Evolutionary conservation across 2,329 filamentous ascomycete species (phyloP).

Genomic region (Plenodomus tracheiphilus): DNA sequence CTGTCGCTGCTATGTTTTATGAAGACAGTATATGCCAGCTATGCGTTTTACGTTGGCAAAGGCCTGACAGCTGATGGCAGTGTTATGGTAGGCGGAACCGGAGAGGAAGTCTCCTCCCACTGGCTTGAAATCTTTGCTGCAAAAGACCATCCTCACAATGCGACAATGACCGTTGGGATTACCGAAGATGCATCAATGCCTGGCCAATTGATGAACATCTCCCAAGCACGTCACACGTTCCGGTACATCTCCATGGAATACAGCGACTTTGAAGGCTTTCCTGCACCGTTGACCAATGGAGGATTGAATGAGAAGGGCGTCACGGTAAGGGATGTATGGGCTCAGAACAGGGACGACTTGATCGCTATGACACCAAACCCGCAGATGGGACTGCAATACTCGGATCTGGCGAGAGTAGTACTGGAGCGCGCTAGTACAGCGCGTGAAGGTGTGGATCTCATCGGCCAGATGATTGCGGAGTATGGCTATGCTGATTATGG

Average conservation of each 20-base stretch:
- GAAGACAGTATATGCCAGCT: constrained; percentile 43
- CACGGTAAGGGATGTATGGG: constrained; percentile 50
- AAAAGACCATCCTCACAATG: constrained; percentile 46
- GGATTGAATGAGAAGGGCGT: constrained; percentile 50
- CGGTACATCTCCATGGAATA: constrained; percentile 46
- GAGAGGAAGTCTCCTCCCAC: constrained; percentile 54
- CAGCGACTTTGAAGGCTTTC: constrained; percentile 49
- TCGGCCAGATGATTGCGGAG: constrained; percentile 45
- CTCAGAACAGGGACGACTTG: constrained; percentile 45
- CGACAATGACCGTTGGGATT: constrained; percentile 50
- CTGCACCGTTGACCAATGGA: constrained; percentile 50
- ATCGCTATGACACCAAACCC: constrained; percentile 48
- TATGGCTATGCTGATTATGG: constrained; percentile 50
- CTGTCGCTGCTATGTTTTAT: constrained; percentile 6
- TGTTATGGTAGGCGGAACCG: constrained; percentile 52
- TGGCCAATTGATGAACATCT: constrained; percentile 39
- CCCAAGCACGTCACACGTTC: constrained; percentile 39
- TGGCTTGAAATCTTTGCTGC: constrained; percentile 54
- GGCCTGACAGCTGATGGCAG: constrained; percentile 49
- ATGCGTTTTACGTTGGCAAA: constrained; percentile 55
- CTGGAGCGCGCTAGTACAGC: constrained; percentile 48
- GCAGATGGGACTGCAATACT: constrained; percentile 49
- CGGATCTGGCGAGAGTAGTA: constrained; percentile 47
- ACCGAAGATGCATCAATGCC: constrained; percentile 46
- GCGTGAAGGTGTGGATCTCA: constrained; percentile 49